Evolutionary conservation across 768 basidiomycete genomes (phyloP).

Genomic region (Amanita pallidorosea): DNA sequence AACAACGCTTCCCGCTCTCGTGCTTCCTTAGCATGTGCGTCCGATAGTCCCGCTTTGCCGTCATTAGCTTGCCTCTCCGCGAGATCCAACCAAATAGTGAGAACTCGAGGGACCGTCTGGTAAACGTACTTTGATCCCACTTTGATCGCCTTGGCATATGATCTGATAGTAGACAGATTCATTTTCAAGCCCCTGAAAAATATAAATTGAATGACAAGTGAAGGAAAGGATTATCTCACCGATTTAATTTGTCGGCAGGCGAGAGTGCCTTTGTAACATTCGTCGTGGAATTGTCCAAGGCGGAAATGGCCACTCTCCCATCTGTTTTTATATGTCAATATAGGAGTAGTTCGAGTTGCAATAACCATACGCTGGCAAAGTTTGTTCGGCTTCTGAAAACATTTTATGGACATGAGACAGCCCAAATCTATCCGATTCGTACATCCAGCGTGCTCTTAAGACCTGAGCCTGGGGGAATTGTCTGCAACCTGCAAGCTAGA

Average conservation of each 20-base stretch:
- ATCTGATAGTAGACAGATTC: conserved; percentile 53
- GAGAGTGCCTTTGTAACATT: conserved; percentile 52
- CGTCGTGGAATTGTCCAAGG: conserved; percentile 83
- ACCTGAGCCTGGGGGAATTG: conserved; percentile 48
- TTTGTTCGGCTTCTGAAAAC: conserved; percentile 39
- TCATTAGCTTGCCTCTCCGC: conserved; percentile 36
- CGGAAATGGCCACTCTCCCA: conserved; percentile 86
- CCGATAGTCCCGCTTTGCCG: too few relatives aligned
- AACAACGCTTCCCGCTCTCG: conserved; percentile 26
- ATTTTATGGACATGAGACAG: conserved; percentile 46
- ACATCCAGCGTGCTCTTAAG: conserved; percentile 86
- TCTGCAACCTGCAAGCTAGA: not conserved
- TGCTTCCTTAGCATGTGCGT: conserved; percentile 14
- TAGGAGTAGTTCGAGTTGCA: not conserved
- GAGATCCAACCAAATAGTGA: conserved; percentile 91
- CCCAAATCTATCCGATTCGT: conserved; percentile 78
- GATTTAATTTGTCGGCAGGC: conserved; percentile 27
- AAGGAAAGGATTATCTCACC: conserved; percentile 21
- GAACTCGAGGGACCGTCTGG: conserved; percentile 85
- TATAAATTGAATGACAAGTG: not conserved
- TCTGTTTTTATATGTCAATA: conserved; percentile 20
- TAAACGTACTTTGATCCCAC: conserved; percentile 93
- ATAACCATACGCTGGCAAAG: conserved; percentile 35
- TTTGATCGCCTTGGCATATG: conserved; percentile 61
- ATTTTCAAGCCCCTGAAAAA: conserved; percentile 45